Base-by-base conservation (phyloP, 2,329 filamentous ascomycete genomes). In the Beauveria sp. region DNA sequence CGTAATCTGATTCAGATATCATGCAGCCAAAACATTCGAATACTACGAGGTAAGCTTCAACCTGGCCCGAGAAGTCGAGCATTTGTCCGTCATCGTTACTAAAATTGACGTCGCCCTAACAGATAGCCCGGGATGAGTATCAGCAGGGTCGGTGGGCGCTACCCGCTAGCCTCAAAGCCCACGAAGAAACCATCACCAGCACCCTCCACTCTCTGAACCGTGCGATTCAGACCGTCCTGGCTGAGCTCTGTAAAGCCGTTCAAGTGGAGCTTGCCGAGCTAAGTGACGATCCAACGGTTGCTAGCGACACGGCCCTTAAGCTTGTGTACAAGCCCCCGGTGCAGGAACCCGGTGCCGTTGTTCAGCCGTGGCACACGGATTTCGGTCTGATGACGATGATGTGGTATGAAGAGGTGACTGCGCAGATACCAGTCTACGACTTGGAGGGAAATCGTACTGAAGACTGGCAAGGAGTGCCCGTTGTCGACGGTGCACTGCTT, bases 121-220 rank as follows among this genome's bases (percentile, higher is more conserved):
- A 61, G 58, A 61, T 61, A 40, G 58, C 58, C n/a, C 50, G 50
- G 2, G 58, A 61, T n/a, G 58, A 61, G 49, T 54, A 54, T 48
- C 42, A 24, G 31, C 34, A 61, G 14, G 58, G 49, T 1, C 46
- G 14, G 10, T 61, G 49, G 58, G 5, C 42, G 18, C 8, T 61
- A 22, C 58, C 58, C n/a, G 49, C 58, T 8, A 53, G 34, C 50
- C 31, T 61, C n/a, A 31, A 45, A 14, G 7, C 49, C 10, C 40
- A 61, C 9, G 24, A 61, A 14, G 50, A 54, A 18, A 3, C 42
- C 26, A 53, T 61, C 40, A 38, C 58, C 2, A n/a, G 42, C 16
- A 54, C 38, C 40, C 40, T 61, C 8, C 10, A 54, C 7, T 28
- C 42, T 31, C 50, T 61, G 38, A 38, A 61, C 42, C 12, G 50